Percentiles rank a stretch among this genome's conserved stretches.
phyloP scores from a whole-genome alignment of 768 basidiomycete species.

The Coprinopsis marcescibilis region DNA sequence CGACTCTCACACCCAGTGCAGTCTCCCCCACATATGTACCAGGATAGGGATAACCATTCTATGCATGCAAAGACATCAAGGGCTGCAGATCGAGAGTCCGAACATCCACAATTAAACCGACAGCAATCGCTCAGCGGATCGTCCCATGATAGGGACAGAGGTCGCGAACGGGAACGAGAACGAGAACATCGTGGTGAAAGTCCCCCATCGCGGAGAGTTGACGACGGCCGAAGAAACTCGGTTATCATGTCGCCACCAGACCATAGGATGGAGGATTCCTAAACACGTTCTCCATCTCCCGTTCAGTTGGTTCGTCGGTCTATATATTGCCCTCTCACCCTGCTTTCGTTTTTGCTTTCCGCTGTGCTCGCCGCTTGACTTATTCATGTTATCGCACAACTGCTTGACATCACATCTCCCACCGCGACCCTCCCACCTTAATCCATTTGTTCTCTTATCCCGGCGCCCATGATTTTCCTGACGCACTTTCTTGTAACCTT shows the following conservation, averaged over 20 bases:
- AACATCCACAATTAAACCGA: slow-evolving; percentile 20
- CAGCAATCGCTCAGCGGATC: slow-evolving; percentile 17
- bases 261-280: slow-evolving; percentile 17
- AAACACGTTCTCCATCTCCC: slow-evolving; percentile 1
- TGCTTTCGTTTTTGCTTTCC: neutral
- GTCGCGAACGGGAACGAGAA: slow-evolving; percentile 18
- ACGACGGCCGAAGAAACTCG: slow-evolving; percentile 32
- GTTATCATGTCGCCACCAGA: slow-evolving; percentile 30
- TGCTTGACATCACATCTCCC: neutral
- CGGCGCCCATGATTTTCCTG: no score
- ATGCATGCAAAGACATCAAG: slow-evolving; percentile 19
- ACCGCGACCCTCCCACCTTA: no score
- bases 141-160: slow-evolving; percentile 10
- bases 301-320: slow-evolving; percentile 11
- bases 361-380: neutral
- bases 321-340: slow-evolving; percentile 8
- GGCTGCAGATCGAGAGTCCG: slow-evolving; percentile 11
- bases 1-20: slow-evolving; percentile 21
- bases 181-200: neutral
- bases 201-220: slow-evolving; percentile 13
- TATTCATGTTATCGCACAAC: neutral
- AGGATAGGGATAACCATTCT: no score
- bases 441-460: no score
- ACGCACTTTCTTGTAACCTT: no score
- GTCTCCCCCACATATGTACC: slow-evolving; percentile 29